These are phyloP conservation scores for Stephanodiscus triporus DNA, from an alignment of 108 stramenopile genomes.

Conservation along the genomic window DNA sequence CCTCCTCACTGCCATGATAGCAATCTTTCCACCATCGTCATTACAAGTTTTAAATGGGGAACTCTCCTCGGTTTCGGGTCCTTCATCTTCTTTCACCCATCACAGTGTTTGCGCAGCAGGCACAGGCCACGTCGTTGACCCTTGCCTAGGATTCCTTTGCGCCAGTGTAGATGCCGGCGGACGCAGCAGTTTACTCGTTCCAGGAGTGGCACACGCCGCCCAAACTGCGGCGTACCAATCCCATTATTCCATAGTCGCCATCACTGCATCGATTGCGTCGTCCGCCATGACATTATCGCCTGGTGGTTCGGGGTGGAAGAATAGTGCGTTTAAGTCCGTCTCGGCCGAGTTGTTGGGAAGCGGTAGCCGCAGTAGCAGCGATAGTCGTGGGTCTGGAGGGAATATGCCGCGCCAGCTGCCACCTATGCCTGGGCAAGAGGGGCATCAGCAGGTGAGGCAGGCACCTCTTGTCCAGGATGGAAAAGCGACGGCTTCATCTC, in stretches of 20 bases:
- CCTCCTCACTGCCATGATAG: constrained; percentile 38
- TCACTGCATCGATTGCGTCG: neutral
- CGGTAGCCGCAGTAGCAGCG: neutral
- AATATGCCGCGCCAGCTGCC: neutral
- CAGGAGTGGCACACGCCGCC: constrained; percentile 4
- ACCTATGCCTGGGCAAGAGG: neutral
- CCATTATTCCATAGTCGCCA: neutral
- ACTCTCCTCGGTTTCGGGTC: constrained; percentile 3
- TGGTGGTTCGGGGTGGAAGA: neutral
- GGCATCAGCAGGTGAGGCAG: neutral
- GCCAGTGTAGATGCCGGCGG: neutral
- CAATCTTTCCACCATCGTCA: constrained; percentile 21
- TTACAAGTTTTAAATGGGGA: constrained; percentile 8
- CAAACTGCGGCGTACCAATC: neutral
- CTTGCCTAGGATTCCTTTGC: neutral
- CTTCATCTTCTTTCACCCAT: neutral
- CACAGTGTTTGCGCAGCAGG: neutral
- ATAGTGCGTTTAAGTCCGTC: neutral
- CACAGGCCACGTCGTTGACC: neutral
- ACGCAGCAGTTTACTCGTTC: neutral
- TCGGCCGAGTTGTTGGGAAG: neutral
- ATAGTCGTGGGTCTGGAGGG: neutral
- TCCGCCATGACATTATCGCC: neutral
- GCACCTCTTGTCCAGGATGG: neutral
- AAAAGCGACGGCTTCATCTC: neutral